A percentile compares a stretch with the other conserved stretches of the same genome.
Evolutionary conservation across 805 yeast genomes (phyloP).

Genomic region (Blastobotrys muscicola): DNA sequence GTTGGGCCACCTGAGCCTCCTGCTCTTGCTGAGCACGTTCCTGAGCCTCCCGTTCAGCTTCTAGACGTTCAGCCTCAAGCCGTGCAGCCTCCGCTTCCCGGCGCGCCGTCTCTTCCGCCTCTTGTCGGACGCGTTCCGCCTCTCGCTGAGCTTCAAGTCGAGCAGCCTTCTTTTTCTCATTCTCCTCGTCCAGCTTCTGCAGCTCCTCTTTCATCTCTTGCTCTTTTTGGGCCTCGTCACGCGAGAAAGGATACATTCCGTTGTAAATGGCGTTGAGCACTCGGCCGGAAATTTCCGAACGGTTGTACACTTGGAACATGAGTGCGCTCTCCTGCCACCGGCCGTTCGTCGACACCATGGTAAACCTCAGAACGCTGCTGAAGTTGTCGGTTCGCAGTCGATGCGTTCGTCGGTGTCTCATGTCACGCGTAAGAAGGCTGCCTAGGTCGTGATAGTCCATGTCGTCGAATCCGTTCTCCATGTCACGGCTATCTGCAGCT

Average conservation of each 20-base stretch:
- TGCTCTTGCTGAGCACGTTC: conserved; percentile 13
- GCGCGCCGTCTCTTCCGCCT: conserved; percentile 20
- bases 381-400: conserved; percentile 1
- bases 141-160: conserved; percentile 15
- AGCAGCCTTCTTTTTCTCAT: conserved; percentile 11
- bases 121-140: conserved; percentile 10
- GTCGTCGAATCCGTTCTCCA: conserved; percentile 4
- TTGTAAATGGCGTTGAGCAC: conserved; percentile 20
- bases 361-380: conserved; percentile 9
- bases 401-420: too few species aligned
- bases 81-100: conserved; percentile 17
- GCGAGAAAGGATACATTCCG: conserved; percentile 15
- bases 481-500: conserved; percentile 10
- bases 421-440: neutral
- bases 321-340: conserved; percentile 59
- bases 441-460: neutral
- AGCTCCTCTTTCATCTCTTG: conserved; percentile 6
- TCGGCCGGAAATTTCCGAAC: conserved; percentile 24
- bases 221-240: conserved; percentile 4
- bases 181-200: conserved; percentile 13
- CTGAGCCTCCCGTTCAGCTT: conserved; percentile 32
- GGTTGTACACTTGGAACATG: conserved; percentile 39
- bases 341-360: conserved; percentile 41
- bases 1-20: neutral
- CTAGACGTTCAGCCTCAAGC: too few species aligned